Percentiles rank a stretch among this genome's conserved stretches.
Evolutionary conservation across 805 yeast species (phyloP).

Genomic region (Ogataea pignaliae): DNA sequence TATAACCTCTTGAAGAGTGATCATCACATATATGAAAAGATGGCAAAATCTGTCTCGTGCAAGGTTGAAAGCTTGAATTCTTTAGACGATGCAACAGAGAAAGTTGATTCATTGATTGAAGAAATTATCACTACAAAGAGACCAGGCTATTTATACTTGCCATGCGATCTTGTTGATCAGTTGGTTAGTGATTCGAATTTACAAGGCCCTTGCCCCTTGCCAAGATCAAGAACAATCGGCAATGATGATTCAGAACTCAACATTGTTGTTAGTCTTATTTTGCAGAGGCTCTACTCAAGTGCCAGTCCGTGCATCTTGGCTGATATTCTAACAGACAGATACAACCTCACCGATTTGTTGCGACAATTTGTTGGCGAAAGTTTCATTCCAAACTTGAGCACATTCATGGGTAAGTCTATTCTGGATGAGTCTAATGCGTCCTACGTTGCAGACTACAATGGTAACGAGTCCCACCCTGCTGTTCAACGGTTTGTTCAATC

Average conservation of each 20-base stretch:
- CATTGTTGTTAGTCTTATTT: slow-evolving; percentile 37
- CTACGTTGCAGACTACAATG: slow-evolving; percentile 72
- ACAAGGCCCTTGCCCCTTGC: slow-evolving; percentile 1
- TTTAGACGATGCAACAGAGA: slow-evolving; percentile 44
- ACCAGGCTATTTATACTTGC: slow-evolving; percentile 82
- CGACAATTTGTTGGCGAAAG: slow-evolving; percentile 46
- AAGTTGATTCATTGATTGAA: slow-evolving; percentile 64
- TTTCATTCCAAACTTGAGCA: slow-evolving; percentile 51
- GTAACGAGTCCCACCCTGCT: slow-evolving; percentile 47
- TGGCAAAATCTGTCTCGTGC: slow-evolving; percentile 55
- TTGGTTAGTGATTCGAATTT: slow-evolving; percentile 31
- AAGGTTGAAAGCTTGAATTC: slow-evolving; percentile 46
- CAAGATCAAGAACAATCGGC: slow-evolving; percentile 3
- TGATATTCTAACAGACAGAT: slow-evolving; percentile 68
- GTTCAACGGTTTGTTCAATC: slow-evolving; percentile 44
- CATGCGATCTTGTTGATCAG: slow-evolving; percentile 58
- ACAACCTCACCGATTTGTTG: slow-evolving; percentile 40
- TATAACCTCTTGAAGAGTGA: slow-evolving; percentile 48
- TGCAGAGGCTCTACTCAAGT: slow-evolving; percentile 47
- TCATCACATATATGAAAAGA: slow-evolving; percentile 59
- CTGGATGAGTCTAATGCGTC: slow-evolving; percentile 64
- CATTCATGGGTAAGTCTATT: slow-evolving; percentile 67
- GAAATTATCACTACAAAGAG: slow-evolving; percentile 52
- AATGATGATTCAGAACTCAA: slow-evolving; percentile 9
- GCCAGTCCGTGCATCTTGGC: slow-evolving; percentile 62